Evolutionary conservation across 345 rosid species (phyloP).

Genomic region (Arabidopsis suecica): DNA sequence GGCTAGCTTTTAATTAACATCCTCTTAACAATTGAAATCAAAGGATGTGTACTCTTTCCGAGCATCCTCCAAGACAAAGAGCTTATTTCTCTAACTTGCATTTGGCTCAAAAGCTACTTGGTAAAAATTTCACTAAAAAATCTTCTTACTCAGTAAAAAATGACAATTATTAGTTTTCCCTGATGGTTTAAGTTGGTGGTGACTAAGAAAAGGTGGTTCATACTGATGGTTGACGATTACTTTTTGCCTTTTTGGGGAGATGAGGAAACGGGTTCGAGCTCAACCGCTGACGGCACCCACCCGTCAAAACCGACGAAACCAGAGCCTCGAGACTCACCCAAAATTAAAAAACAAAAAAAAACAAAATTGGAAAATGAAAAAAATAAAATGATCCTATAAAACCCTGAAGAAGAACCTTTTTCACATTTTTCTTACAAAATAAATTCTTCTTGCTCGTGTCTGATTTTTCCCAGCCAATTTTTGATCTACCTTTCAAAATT

Average conservation of each 20-base stretch:
- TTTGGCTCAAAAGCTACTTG: no score
- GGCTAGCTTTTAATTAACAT: no score
- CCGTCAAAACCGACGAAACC: conserved; percentile 38
- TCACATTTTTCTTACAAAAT: conserved; percentile 44
- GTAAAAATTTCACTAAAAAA: no score
- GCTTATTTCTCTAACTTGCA: no score
- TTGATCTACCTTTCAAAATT: conserved; percentile 43
- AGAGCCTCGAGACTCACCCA: background rate
- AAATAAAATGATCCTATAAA: conserved; percentile 26
- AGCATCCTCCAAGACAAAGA: no score
- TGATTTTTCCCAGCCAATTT: conserved; percentile 38
- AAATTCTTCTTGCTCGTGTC: conserved; percentile 29
- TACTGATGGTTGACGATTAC: conserved; percentile 1
- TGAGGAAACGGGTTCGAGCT: conserved; percentile 11
- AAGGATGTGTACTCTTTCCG: no score
- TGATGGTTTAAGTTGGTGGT: no score
- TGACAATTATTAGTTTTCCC: no score
- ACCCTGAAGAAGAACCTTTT: conserved; percentile 48
- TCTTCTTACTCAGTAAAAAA: no score
- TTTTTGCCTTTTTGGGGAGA: background rate
- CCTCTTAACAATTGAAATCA: no score
- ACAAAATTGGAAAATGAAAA: background rate
- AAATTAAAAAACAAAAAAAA: no score
- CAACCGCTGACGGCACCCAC: conserved; percentile 31
- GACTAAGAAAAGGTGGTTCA: no score